Percentiles rank a stretch among this genome's conserved stretches.
Conservation (phyloP, 1,284 basidiomycete species). For the Trichosporon sp. region DNA sequence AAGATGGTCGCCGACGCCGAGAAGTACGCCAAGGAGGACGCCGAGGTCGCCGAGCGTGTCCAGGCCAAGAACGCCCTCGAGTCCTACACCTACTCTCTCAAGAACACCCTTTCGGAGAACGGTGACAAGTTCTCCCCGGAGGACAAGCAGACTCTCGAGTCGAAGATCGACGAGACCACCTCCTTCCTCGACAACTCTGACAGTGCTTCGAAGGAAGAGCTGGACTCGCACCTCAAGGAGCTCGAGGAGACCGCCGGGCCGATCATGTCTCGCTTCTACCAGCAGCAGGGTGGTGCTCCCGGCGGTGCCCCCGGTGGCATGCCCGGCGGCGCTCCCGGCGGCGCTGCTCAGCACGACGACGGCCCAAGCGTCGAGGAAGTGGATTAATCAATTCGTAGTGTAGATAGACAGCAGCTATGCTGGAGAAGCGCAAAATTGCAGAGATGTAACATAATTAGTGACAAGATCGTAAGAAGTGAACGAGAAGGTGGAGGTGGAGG, state of each 20-base stretch:
- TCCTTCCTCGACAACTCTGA: slow-evolving; percentile 84
- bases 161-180: slow-evolving; percentile 82
- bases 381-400: background rate
- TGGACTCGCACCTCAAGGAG: slow-evolving; percentile 92
- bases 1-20: slow-evolving; percentile 93
- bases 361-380: slow-evolving; percentile 64
- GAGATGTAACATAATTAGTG: slow-evolving; percentile 8
- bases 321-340: slow-evolving; percentile 64
- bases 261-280: slow-evolving; percentile 68
- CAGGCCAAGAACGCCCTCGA: slow-evolving; percentile 63
- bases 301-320: slow-evolving; percentile 56
- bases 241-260: slow-evolving; percentile 88
- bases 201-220: slow-evolving; percentile 87
- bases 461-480: no score
- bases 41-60: slow-evolving; percentile 66
- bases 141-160: slow-evolving; percentile 86
- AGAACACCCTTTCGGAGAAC: slow-evolving; percentile 83
- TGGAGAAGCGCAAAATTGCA: background rate
- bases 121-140: slow-evolving; percentile 81
- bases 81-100: slow-evolving; percentile 96
- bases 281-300: slow-evolving; percentile 77
- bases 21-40: slow-evolving; percentile 64
- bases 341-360: slow-evolving; percentile 60
- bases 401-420: background rate
- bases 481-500: no score